Evolutionary conservation across 148 eudicot species (phyloP).

Genomic region (Linanthus parryae): DNA sequence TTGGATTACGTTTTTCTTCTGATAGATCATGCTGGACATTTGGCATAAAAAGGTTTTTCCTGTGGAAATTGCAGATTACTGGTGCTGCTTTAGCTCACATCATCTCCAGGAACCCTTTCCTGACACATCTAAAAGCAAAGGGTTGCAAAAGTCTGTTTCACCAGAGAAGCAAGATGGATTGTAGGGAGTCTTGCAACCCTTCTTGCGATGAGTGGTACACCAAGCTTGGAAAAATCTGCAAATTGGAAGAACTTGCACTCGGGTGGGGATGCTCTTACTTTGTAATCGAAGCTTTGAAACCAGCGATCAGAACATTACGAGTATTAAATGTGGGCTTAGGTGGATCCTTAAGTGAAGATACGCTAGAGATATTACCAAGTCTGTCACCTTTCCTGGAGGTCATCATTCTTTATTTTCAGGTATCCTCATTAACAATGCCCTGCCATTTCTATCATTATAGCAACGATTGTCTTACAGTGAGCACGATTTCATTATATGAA

Average conservation of each 20-base stretch:
- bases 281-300: constrained; percentile 40
- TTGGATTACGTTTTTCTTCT: too few relatives aligned
- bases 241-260: constrained; percentile 53
- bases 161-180: constrained; percentile 16
- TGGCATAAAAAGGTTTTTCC: constrained; percentile 7
- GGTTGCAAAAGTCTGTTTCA: constrained; percentile 50
- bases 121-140: constrained; percentile 51
- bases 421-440: constrained; percentile 16
- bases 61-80: constrained; percentile 50
- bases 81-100: constrained; percentile 46
- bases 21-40: constrained; percentile 6
- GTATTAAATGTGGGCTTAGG: constrained; percentile 70
- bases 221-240: constrained; percentile 44
- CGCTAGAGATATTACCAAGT: constrained; percentile 43
- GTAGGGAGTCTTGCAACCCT: constrained; percentile 12
- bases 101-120: constrained; percentile 40
- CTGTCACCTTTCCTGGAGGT: constrained; percentile 63
- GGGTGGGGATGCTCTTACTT: constrained; percentile 87
- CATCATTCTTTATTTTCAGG: constrained; percentile 76
- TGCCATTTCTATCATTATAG: constrained; percentile 1
- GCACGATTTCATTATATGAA: too few relatives aligned
- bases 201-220: constrained; percentile 24
- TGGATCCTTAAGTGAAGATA: constrained; percentile 64
- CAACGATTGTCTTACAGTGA: background rate
- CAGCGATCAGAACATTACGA: constrained; percentile 46